phyloP scores from a whole-genome alignment of 108 stramenopile genomes.

The Conticribra weissflogii region DNA sequence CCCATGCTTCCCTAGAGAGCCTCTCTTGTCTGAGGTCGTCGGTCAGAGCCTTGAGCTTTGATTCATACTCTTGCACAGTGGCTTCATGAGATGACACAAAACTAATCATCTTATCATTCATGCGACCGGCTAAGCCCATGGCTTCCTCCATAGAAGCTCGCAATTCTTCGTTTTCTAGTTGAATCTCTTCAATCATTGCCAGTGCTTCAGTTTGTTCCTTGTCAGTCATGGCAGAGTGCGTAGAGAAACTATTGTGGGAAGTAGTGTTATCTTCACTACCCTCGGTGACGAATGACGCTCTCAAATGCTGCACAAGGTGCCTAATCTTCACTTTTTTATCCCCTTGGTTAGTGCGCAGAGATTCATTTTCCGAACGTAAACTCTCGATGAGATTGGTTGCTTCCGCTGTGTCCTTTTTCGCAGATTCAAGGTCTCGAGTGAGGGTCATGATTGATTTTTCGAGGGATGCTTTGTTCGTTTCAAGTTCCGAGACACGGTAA shows the following conservation, averaged over 20 bases:
- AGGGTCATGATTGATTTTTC: slow-evolving; percentile 1
- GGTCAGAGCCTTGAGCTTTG: slow-evolving; percentile 5
- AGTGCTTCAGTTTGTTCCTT: slow-evolving; percentile 10
- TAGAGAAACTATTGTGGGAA: background rate
- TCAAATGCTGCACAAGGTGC: background rate
- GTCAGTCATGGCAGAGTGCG: background rate
- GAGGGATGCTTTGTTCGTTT: background rate
- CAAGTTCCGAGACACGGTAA: background rate
- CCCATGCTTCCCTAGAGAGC: slow-evolving; percentile 3
- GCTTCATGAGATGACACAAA: slow-evolving; percentile 20
- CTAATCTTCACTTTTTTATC: slow-evolving; percentile 1
- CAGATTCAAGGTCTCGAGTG: background rate
- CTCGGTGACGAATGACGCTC: background rate
- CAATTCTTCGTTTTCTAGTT: slow-evolving; percentile 14
- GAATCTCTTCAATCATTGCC: slow-evolving; percentile 14
- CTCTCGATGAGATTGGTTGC: slow-evolving; percentile 6
- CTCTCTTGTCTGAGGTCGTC: slow-evolving; percentile 1
- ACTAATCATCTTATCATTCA: slow-evolving; percentile 17
- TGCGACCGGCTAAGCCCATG: slow-evolving; percentile 8
- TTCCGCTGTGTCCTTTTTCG: background rate
- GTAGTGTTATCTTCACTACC: too few relatives aligned
- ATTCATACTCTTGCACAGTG: slow-evolving; percentile 16
- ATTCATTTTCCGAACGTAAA: background rate
- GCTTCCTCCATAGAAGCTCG: slow-evolving; percentile 16
- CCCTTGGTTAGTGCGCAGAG: slow-evolving; percentile 1